phyloP scores from a whole-genome alignment of 2,329 filamentous ascomycete species.

The Pestalotiopsis sp. region DNA sequence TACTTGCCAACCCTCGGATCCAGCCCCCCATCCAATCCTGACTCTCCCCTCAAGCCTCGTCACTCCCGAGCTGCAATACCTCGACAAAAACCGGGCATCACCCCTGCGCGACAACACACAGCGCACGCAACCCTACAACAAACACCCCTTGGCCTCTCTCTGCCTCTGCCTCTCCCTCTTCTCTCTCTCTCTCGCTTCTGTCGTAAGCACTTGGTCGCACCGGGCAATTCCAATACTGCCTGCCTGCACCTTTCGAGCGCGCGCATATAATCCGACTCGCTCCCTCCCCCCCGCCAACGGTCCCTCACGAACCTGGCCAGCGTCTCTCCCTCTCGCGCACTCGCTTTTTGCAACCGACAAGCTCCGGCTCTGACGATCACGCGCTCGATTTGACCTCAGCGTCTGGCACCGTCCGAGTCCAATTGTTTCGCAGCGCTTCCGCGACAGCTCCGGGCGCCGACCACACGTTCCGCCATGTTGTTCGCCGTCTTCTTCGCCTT shows the following conservation, averaged over 20 bases:
- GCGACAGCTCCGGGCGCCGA: background rate
- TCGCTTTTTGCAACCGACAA: too few relatives aligned
- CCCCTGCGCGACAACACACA: slow-evolving; percentile 4
- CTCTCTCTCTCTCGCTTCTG: too few relatives aligned
- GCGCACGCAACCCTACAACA: background rate
- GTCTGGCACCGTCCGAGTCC: too few relatives aligned
- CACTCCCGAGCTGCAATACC: background rate
- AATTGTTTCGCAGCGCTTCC: background rate
- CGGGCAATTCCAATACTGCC: too few relatives aligned
- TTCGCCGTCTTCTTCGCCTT: slow-evolving; percentile 66
- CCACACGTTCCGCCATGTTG: slow-evolving; percentile 50
- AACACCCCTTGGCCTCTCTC: background rate
- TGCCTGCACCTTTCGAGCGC: too few relatives aligned
- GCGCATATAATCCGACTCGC: too few relatives aligned
- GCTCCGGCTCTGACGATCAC: too few relatives aligned
- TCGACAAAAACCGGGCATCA: slow-evolving; percentile 14
- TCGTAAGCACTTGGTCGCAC: too few relatives aligned
- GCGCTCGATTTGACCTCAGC: too few relatives aligned
- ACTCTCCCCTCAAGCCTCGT: background rate
- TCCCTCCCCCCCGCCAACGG: too few relatives aligned
- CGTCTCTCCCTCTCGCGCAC: too few relatives aligned
- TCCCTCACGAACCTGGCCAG: too few relatives aligned
- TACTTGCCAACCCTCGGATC: background rate
- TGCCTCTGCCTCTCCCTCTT: background rate
- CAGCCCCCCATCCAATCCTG: background rate